Evolutionary conservation across 192 early-diverging fungal species (phyloP), one percentile per base, ranked within the genome.

Genomic region (Backusella parvicylindrica): DNA sequence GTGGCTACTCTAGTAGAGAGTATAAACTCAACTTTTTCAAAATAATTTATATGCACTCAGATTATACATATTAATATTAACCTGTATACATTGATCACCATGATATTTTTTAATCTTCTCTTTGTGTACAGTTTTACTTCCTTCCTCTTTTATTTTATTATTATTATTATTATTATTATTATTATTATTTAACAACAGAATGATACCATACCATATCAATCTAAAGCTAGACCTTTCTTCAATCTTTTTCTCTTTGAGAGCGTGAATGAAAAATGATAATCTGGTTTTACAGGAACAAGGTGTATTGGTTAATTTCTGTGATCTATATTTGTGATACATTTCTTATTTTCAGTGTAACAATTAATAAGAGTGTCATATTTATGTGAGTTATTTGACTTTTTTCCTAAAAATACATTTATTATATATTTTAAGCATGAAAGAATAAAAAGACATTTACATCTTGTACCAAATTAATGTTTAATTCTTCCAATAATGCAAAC

Each of bases 301-400:
- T 53, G 50, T 53, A 53, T 53, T 53, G 50, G 50, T 53, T 53
- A 53, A 53, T 53, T 53, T 53, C n/a, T 53, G 50, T 53, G 50
- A 23, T 53, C 49, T 21, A 21, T 53, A 53, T 53, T 21, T 21
- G 50, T 53, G 21, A n/a, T 53, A 53, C 50, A 53, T 53, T 23
- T 50, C n/a, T 53, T 53, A 53, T 53, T 53, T 41, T 21, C 21
- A 21, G 50, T 53, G 50, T 53, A 53, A 53, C 50, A 1, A 21
- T 21, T 23, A 53, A 23, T 53, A 9, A 53, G 50, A 53, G 21
- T 53, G 7, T 2, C 9, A 50, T 50, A 53, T 53, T 53, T 26
- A 53, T 21, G 49, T 21, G n/a, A 21, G n/a, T 21, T 50, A 6
- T 21, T 50, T 50, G 49, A 6, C 49, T 13, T 41, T 21, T n/a